phyloP scores from a whole-genome alignment of 2,329 filamentous ascomycete genomes.

The Fusarium mexicanum region DNA sequence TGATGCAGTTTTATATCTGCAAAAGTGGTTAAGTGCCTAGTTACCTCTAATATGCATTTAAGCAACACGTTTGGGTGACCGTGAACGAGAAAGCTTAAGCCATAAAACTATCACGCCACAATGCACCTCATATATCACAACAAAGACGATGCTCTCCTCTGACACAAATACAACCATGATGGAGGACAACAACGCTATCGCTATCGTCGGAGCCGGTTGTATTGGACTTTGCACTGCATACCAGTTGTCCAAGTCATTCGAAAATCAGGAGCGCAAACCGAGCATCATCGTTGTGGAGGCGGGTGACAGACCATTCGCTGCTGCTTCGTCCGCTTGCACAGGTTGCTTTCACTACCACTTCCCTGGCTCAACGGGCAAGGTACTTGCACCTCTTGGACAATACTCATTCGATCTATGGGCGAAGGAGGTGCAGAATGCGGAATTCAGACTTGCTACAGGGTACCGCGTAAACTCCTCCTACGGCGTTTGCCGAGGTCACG shows the following conservation, averaged over 20 bases:
- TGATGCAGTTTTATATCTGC: no score
- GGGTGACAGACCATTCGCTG: accelerated
- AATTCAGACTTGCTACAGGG: not conserved
- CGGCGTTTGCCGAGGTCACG: not conserved
- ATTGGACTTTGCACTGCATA: not conserved
- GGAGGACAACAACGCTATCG: not conserved
- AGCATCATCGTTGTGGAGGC: not conserved
- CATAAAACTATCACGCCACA: not conserved
- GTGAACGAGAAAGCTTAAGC: not conserved
- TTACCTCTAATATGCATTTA: not conserved
- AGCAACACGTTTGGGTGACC: not conserved
- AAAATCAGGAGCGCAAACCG: not conserved
- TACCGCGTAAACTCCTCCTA: not conserved
- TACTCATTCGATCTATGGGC: not conserved
- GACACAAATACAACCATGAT: accelerated
- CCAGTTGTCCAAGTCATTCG: not conserved
- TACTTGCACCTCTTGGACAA: not conserved
- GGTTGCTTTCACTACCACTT: not conserved
- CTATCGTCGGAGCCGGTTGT: not conserved
- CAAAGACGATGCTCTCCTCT: not conserved
- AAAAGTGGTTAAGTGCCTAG: no score
- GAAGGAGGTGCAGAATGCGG: not conserved
- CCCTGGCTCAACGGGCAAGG: accelerated
- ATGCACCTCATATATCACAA: not conserved
- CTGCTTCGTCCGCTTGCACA: not conserved